These are phyloP conservation scores for Flaveria brownii DNA, from an alignment of 129 eudicot species.

Conservation along the genomic window DNA sequence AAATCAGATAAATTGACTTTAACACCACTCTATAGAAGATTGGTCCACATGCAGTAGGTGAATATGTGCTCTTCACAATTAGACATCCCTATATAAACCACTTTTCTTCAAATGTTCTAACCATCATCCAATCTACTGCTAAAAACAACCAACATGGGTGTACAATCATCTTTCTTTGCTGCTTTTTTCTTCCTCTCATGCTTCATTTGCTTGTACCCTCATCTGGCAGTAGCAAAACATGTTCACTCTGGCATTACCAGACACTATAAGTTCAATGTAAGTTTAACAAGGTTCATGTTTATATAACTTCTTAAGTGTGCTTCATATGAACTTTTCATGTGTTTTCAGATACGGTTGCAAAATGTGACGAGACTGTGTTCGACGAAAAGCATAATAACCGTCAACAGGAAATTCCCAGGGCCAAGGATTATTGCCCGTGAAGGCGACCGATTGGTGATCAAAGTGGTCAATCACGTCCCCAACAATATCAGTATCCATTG, in stretches of 20 bases:
- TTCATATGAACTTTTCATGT: not conserved
- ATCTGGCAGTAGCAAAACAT: conserved; percentile 36
- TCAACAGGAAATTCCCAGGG: conserved; percentile 67
- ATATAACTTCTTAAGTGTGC: not conserved
- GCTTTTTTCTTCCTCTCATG: conserved; percentile 32
- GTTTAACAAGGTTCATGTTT: not conserved
- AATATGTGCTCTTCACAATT: conserved; percentile 7
- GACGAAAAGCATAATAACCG: conserved; percentile 62
- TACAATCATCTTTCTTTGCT: conserved; percentile 29
- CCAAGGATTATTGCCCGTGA: conserved; percentile 64
- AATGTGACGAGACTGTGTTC: conserved; percentile 70
- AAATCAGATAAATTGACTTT: conserved; percentile 44
- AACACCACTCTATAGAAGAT: conserved; percentile 43
- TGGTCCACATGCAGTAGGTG: conserved; percentile 47
- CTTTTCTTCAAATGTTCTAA: not conserved
- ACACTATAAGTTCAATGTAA: conserved; percentile 66
- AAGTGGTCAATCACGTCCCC: conserved; percentile 62
- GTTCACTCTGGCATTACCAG: conserved; percentile 33
- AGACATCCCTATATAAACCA: conserved; percentile 38
- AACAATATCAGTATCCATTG: conserved; percentile 66
- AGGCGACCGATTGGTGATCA: conserved; percentile 58
- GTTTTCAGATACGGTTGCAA: conserved; percentile 51
- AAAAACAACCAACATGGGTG: conserved; percentile 32
- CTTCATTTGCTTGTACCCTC: conserved; percentile 33
- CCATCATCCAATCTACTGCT: conserved; percentile 13